Conservation (phyloP, 345 rosid genomes). For the Limnanthes douglasii region DNA sequence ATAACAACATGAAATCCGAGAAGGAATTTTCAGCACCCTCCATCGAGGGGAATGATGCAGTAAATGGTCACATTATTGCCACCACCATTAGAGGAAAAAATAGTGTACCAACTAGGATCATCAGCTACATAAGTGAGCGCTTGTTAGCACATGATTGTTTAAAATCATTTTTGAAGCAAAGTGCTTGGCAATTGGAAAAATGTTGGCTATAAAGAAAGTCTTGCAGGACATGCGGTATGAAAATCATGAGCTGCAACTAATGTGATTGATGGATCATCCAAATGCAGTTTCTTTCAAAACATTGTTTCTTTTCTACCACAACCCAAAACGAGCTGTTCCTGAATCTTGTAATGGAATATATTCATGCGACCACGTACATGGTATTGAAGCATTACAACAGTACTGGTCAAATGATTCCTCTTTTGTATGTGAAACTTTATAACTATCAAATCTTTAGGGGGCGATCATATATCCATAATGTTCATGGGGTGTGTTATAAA, state of each 20-base stretch:
- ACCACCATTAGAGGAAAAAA: conserved; percentile 79
- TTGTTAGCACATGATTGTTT: conserved; percentile 67
- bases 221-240: conserved; percentile 66
- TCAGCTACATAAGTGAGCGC: conserved; percentile 83
- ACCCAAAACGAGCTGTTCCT: conserved; percentile 54
- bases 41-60: conserved; percentile 40
- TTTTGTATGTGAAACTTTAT: conserved; percentile 63
- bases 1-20: conserved; percentile 26
- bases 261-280: conserved; percentile 80
- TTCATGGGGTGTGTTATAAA: conserved; percentile 75
- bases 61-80: conserved; percentile 62
- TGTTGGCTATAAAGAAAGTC: conserved; percentile 80
- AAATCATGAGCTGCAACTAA: conserved; percentile 60
- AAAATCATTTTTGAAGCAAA: conserved; percentile 74
- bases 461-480: conserved; percentile 67
- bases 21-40: conserved; percentile 55
- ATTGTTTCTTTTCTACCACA: conserved; percentile 81
- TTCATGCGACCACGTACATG: conserved; percentile 52
- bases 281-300: conserved; percentile 68
- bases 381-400: conserved; percentile 51
- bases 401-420: conserved; percentile 60
- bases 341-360: conserved; percentile 79
- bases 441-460: conserved; percentile 78
- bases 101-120: conserved; percentile 73
- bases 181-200: conserved; percentile 79